Evolutionary conservation across 1,139 yeast species (phyloP), one percentile per base, ranked within the genome.

Genomic region (Sugiyamaella xylanicola): DNA sequence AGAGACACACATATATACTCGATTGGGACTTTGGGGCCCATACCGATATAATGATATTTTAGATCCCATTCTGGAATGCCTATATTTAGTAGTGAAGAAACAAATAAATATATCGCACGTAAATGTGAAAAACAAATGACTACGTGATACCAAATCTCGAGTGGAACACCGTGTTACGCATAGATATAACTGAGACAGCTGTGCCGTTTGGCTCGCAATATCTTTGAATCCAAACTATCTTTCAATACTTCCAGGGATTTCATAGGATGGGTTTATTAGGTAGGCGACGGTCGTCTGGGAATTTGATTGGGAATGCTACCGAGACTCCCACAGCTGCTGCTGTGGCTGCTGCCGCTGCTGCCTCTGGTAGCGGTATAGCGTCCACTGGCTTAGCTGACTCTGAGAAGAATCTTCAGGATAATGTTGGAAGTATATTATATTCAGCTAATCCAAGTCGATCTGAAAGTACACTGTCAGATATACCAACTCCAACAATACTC

Each of bases 401-500:
- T 11, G 37, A 32, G 15, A 32, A 32, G 4, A 32, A 32, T n/a
- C 8, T 8, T 7, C 37, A 32, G 37, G 37, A 16, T 8, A 17
- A 9, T 15, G 9, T 21, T 17, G 41, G 21, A 16, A n/a, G 21
- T 4, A 7, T 35, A 15, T 15, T 21, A 9, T 32, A 46, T 17
- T 35, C 43, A 5, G 19, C 22, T 1, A 36, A 9, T n/a, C 36
- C 19, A 8, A 21, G 39, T 19, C n/a, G 35, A n/a, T 27, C 41
- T 16, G 46, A 40, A 11, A 40, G 29, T 15, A 40, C 35, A 8
- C 9, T 42, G 8, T 48, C 52, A 1, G 52, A 48, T 41, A 48
- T 48, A 15, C 52, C 47, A 7, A 48, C 52, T 11, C 52, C 52
- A n/a, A 27, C 37, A n/a, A 19, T 48, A 21, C 25, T 48, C 4